Percentiles rank a stretch among this genome's conserved stretches.
phyloP scores from a whole-genome alignment of 345 rosid species.

The Camelina hispida region DNA sequence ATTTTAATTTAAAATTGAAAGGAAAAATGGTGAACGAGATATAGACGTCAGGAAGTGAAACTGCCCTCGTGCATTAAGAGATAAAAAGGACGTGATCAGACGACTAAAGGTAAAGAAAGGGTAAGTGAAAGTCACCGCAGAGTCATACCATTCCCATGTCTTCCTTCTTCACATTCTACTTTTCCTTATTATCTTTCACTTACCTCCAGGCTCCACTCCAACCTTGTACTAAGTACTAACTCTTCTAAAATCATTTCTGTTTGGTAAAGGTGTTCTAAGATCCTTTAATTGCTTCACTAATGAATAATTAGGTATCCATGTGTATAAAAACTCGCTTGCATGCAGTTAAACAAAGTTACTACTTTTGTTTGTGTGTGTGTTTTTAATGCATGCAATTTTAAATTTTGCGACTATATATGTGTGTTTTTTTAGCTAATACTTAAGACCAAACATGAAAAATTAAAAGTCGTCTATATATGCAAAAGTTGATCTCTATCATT shows the following conservation, averaged over 20 bases:
- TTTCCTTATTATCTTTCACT: background rate
- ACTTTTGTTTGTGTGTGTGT: no score
- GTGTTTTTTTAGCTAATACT: background rate
- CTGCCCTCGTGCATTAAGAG: constrained; percentile 47
- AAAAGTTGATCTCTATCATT: background rate
- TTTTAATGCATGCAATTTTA: no score
- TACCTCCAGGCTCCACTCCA: background rate
- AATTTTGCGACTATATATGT: no score
- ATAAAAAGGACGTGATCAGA: constrained; percentile 37
- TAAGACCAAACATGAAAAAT: constrained; percentile 7
- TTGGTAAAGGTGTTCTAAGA: background rate
- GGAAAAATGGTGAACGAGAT: background rate
- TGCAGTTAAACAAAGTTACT: no score
- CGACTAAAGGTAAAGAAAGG: constrained; percentile 24
- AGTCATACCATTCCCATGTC: constrained; percentile 43
- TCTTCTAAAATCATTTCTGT: no score
- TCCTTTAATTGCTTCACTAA: background rate
- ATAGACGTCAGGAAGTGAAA: constrained; percentile 40
- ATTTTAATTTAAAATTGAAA: background rate
- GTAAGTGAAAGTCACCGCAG: constrained; percentile 28
- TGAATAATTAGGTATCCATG: background rate
- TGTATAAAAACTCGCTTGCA: background rate
- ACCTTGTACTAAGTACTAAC: no score
- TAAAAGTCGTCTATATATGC: background rate
- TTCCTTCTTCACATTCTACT: constrained; percentile 30